Evolutionary conservation across 768 basidiomycete genomes (phyloP), one percentile per base, ranked within the genome.

Genomic region (Lactifluus subvellereus): DNA sequence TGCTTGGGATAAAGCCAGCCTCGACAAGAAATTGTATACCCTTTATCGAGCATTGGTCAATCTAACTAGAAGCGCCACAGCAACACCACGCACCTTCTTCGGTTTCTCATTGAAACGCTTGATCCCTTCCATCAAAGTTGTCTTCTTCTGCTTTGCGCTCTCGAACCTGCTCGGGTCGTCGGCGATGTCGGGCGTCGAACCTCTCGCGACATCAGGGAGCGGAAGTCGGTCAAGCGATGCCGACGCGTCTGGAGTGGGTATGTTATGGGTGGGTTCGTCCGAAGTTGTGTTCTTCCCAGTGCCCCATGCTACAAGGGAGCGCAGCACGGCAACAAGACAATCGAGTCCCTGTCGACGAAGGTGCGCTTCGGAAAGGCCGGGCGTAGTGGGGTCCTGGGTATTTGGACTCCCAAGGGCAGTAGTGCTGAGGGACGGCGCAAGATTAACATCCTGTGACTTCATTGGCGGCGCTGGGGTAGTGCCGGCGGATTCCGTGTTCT

Each of bases 101-200:
- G 96, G 95, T 76, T 97, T 98, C 79, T 88, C 94, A 73, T 98
- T 98, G 76, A 99, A 99, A 75, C 93, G 94, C 74, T 89, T 94
- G 74, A 98, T 90, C 32, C 97, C 97, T 72, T 98, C 96, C 43
- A 94, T 76, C 33, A 98, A 74, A 0, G 89, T 95, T 38, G 92
- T 98, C 77, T 99, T 99, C 76, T 91, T 89, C 76, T 94, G 91
- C 73, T 97, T 98, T 11, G 94, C 97, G 64, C 83, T 94, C 77
- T 98, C 96, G 66, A 99, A 98, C 70, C 83, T 83, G 20, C 81
- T 87, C 1, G 96, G 96, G 72, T 98, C 96, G 70, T 98, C 97
- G n/a, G 76, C 74, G 43, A 86, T 71, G 61, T 94, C 92, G 0
- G 93, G 91, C 0, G 92, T 93, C 11, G 83, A 75, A 56, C 86